phyloP scores from a whole-genome alignment of 495 filamentous ascomycete genomes.

The Bacidia rubella region DNA sequence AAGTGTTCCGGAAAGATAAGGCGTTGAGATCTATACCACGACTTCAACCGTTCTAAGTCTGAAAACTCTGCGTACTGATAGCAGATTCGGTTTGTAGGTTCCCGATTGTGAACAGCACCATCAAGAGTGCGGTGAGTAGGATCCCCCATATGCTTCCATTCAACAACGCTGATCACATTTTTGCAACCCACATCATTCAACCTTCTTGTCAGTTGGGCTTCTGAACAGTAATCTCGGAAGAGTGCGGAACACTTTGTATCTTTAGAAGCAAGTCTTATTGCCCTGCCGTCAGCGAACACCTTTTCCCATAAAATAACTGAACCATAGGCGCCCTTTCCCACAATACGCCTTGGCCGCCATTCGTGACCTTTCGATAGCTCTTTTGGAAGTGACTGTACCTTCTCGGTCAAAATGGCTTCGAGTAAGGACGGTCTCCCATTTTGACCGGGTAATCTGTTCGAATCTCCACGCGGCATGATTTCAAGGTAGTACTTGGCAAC shows the following conservation, averaged over 20 bases:
- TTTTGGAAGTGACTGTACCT: background rate
- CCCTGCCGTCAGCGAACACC: background rate
- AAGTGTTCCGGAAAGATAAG: constrained; percentile 18
- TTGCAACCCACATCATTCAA: constrained; percentile 14
- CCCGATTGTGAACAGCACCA: background rate
- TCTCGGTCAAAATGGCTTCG: background rate
- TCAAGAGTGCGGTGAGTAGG: background rate
- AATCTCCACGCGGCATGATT: constrained; percentile 4
- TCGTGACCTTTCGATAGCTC: background rate
- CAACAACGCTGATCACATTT: constrained; percentile 15
- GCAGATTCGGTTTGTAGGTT: constrained; percentile 6
- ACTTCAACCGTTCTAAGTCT: constrained; percentile 1
- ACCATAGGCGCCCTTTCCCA: constrained; percentile 9
- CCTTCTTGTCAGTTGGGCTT: constrained; percentile 13
- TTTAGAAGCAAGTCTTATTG: constrained; percentile 3
- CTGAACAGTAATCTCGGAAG: constrained; percentile 13
- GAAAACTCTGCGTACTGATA: constrained; percentile 11
- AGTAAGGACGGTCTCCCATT: constrained; percentile 4
- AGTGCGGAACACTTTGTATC: background rate
- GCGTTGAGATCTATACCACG: constrained; percentile 2
- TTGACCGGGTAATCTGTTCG: constrained; percentile 2
- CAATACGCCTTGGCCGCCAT: constrained; percentile 3
- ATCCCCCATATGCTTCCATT: constrained; percentile 9
- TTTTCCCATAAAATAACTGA: constrained; percentile 13
- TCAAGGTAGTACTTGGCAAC: constrained; percentile 7